phyloP scores from a whole-genome alignment of 1,284 basidiomycete genomes.

The Ceratobasidium sp. region DNA sequence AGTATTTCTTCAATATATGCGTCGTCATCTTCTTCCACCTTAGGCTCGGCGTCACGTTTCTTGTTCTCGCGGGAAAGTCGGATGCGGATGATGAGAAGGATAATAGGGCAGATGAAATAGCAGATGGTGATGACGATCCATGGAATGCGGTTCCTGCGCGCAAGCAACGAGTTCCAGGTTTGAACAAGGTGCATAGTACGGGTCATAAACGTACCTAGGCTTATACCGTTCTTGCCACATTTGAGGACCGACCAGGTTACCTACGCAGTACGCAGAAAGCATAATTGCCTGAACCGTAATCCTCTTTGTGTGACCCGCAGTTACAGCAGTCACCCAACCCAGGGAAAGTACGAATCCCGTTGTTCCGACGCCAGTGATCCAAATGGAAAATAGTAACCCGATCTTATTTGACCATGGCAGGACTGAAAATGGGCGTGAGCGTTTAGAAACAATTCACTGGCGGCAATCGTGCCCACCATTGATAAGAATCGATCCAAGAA shows the following conservation, averaged over 20 bases:
- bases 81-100: conserved; percentile 45
- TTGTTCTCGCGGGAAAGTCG: conserved; percentile 47
- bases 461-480: conserved; percentile 13
- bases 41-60: conserved; percentile 46
- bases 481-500: conserved; percentile 49
- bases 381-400: conserved; percentile 30
- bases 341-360: conserved; percentile 49
- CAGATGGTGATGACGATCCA: conserved; percentile 39
- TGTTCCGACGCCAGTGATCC: conserved; percentile 39
- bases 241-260: conserved; percentile 36
- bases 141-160: conserved; percentile 28
- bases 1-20: conserved; percentile 47
- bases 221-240: conserved; percentile 39
- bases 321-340: conserved; percentile 48
- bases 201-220: conserved; percentile 12
- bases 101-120: conserved; percentile 37
- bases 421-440: not conserved
- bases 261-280: conserved; percentile 39
- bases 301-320: conserved; percentile 37
- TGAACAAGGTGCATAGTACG: not conserved
- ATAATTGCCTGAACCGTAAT: conserved; percentile 39
- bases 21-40: conserved; percentile 45
- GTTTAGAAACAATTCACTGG: not conserved
- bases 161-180: not conserved
- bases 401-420: conserved; percentile 39